Evolutionary conservation across 2,329 filamentous ascomycete species (phyloP).

Genomic region (Arthroderma uncinatum): DNA sequence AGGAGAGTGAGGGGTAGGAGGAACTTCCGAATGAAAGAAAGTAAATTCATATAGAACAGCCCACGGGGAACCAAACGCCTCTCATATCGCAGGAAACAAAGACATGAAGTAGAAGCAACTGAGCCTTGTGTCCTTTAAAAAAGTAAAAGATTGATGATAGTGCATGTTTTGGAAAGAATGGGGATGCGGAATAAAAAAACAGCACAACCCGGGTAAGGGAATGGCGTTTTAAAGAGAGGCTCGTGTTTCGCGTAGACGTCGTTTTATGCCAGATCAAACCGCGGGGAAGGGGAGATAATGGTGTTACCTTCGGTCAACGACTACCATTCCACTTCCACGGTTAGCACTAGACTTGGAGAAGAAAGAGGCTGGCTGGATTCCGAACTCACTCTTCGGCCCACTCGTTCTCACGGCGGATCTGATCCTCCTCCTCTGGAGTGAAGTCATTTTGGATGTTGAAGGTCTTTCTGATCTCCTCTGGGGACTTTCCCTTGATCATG

Average conservation of each 20-base stretch:
- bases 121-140: neutral
- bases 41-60: no score
- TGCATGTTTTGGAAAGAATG: no score
- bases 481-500: conserved; percentile 99
- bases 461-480: conserved; percentile 97
- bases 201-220: no score
- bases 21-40: neutral
- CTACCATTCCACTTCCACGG: no score
- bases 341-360: neutral
- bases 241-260: neutral
- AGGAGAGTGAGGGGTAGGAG: neutral
- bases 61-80: neutral
- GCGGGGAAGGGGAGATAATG: neutral
- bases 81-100: neutral
- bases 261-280: neutral
- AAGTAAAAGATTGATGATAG: neutral
- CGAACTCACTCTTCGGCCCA: conserved; percentile 65
- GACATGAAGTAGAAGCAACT: neutral
- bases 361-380: neutral
- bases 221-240: no score
- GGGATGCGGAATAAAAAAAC: no score
- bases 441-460: conserved; percentile 99
- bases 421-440: conserved; percentile 96
- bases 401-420: conserved; percentile 85
- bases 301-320: no score